Percentiles rank a stretch among this genome's conserved stretches.
Evolutionary conservation across 1,139 yeast species (phyloP).

Genomic region (Pichia sp.): DNA sequence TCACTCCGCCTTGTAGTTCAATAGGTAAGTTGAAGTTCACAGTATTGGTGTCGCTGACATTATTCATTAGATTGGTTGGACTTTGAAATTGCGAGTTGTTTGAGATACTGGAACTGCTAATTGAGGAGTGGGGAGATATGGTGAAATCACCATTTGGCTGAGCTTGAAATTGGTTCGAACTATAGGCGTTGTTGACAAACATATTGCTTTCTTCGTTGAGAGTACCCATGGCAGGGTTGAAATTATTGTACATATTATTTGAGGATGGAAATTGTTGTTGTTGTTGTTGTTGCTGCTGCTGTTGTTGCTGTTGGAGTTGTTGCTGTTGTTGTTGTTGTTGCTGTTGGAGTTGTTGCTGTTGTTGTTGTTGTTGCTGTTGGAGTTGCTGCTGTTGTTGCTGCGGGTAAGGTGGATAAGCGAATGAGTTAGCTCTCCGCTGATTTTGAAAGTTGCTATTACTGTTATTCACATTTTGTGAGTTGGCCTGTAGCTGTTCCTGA

Average conservation of each 20-base stretch:
- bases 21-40: conserved; percentile 41
- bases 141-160: conserved; percentile 16
- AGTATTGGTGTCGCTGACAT: background rate
- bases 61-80: no score
- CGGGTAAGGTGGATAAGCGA: conserved; percentile 1
- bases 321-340: conserved; percentile 7
- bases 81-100: no score
- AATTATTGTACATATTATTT: no score
- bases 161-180: no score
- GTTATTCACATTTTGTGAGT: conserved; percentile 3
- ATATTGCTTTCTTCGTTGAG: background rate
- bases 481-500: conserved; percentile 10
- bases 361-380: conserved; percentile 8
- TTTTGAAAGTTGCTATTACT: conserved; percentile 4
- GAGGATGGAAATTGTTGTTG: no score
- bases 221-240: no score
- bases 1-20: conserved; percentile 60
- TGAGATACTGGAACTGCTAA: no score
- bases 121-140: conserved; percentile 24
- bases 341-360: conserved; percentile 8
- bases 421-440: background rate
- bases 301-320: conserved; percentile 2
- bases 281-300: conserved; percentile 3
- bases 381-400: conserved; percentile 10
- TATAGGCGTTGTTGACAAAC: no score